Evolutionary conservation across 2,329 filamentous ascomycete species (phyloP), one percentile per base, ranked within the genome.

Genomic region (Xylariaceae sp.): DNA sequence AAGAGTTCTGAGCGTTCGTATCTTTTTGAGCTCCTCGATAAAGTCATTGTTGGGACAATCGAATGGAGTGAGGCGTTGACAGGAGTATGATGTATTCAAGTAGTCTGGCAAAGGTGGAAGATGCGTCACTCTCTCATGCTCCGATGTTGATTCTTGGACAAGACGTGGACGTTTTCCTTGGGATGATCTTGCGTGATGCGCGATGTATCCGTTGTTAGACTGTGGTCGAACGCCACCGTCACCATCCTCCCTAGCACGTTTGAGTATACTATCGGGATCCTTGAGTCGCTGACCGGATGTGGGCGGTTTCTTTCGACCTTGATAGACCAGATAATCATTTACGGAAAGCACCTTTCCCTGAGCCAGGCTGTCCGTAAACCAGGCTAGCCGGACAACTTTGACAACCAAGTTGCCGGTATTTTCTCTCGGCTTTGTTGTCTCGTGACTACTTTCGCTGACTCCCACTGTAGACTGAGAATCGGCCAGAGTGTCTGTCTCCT

Each of bases 1-100:
- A 1, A 97, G 78, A 13, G 84, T 80, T 18, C 93, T 83, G 2
- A 87, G 81, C 1, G 83, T 84, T 51, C 88, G 84, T 64, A 97
- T 90, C 60, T 88, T 87, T 66, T 86, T 83, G 4, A 99, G 80
- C 61, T 89, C 80, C 0, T 82, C 75, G 48, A 97, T 84, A 71
- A 99, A 97, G 0, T 73, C 73, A 48, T 84, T 79, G 66, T 97
- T 97, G 0, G 89, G 88, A 0, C 86, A 79, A 57, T 87, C 76
- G 0, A 83, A 74, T 0, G 86, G 88, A 0, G 92, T 90, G 1
- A 85, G 83, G 23, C 93, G 85, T 71, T 95, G 84, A 68, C 94
- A 97, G 4, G 92, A 87, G 73, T 94, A 96, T 4, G 78, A 78
- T 9, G 84, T 77, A 34, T 82, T 79, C 57, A 88, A 73, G 48